Conservation (phyloP, 345 rosid species). For the Gynandropsis gynandra region DNA sequence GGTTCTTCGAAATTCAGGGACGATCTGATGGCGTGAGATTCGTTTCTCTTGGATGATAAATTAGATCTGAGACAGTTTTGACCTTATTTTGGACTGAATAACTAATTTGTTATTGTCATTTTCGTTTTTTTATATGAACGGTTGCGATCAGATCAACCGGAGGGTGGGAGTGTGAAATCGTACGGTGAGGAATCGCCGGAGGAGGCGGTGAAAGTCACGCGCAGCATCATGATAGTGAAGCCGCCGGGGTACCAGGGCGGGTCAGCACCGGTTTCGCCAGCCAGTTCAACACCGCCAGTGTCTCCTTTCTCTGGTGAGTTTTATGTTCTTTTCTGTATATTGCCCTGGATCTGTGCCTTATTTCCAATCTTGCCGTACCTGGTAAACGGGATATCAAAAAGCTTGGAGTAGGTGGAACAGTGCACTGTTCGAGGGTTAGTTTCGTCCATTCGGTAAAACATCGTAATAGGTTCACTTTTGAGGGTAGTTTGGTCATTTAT, state of each 20-base stretch:
- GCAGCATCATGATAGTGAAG: slow-evolving; percentile 79
- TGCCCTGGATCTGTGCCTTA: background rate
- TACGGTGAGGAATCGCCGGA: slow-evolving; percentile 31
- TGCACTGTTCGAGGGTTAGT: slow-evolving; percentile 24
- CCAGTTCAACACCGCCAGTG: slow-evolving; percentile 78
- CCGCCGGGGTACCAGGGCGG: slow-evolving; percentile 76
- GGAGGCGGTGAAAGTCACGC: slow-evolving; percentile 55
- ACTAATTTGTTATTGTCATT: background rate
- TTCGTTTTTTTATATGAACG: background rate
- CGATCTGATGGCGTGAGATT: no score
- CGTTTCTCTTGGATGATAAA: no score
- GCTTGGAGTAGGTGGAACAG: slow-evolving; percentile 10
- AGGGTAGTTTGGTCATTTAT: slow-evolving; percentile 3
- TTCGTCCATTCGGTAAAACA: slow-evolving; percentile 16
- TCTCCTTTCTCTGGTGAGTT: slow-evolving; percentile 74
- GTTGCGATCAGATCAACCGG: slow-evolving; percentile 43
- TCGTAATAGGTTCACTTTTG: background rate
- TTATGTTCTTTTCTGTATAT: background rate
- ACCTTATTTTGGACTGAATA: no score
- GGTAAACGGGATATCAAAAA: no score
- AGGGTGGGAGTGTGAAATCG: slow-evolving; percentile 47
- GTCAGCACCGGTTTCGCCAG: slow-evolving; percentile 81
- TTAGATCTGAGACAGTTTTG: no score
- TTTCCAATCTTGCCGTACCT: no score
- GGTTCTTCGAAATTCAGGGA: no score